Evolutionary conservation across 805 yeast species (phyloP), one percentile per base, ranked within the genome.

Genomic region (Starmerella ratchasimensis): DNA sequence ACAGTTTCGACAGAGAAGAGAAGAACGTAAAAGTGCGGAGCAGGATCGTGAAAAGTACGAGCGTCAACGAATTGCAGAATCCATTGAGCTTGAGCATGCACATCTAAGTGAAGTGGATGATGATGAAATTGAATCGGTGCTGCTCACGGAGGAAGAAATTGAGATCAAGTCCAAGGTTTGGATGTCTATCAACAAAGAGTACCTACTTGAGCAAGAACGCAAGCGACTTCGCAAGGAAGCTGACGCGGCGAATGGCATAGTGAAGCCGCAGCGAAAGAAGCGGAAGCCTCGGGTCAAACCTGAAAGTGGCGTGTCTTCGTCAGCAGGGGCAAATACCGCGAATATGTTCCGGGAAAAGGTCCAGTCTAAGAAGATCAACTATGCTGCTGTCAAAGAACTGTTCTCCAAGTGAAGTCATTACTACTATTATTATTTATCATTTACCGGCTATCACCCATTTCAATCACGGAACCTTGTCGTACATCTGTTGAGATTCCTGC

Each of bases 141-240:
- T 81, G 30, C 63, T 90, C 33, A 67, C 71, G 2, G 74, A 69
- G 37, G 83, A 76, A 35, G 95, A 86, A 44, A 67, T 76, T 9
- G 67, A 62, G 39, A 55, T 77, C 45, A 90, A 88, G 56, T 86
- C 83, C 48, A 67, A 79, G 42, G 72, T 86, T 3, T 90, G 98
- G 97, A 74, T 80, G 37, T 86, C 90, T 2, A 65, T 82, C 28
- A 86, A 93, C 57, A 80, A 80, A 42, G 97, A 86, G 21, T 90
- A 72, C 53, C 60, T 90, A 38, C 55, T 82, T 7, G 90, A 79
- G 33, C 94, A 83, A 58, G 96, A 88, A 50, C 72, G 73, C 48
- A 84, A 82, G 53, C 64, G 86, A 44, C 64, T 88, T 42, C 82
- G 86, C 55, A 68, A 69, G 36, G 94, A 84, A 54, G 90, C 94